Base-by-base conservation (phyloP, 1,284 basidiomycete genomes). In the Apiotrichum mycotoxinovorans region DNA sequence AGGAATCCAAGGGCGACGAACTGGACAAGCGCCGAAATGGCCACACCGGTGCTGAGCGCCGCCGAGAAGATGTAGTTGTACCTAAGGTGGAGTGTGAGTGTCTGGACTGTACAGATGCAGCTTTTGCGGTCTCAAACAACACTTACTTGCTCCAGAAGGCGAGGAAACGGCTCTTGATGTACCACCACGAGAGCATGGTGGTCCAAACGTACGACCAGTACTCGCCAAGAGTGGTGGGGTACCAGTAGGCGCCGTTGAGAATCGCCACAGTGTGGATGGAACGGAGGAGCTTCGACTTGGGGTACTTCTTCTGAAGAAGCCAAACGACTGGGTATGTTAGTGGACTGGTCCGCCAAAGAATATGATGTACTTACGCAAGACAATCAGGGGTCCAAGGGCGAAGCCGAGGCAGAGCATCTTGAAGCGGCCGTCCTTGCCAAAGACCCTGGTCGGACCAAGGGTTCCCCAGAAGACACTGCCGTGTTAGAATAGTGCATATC, bases 61-160 rank as follows among this genome's bases (percentile, higher is more conserved):
- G 87, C 85, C 8, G 85, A 84, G 30, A 89, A 79, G 63, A 89
- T 84, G 71, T 88, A 92, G 79, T 91, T 91, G 81, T 89, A 91
- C 48, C 58, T 60, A n/a, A n/a, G n/a, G n/a, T n/a, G n/a, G n/a
- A n/a, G n/a, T n/a, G n/a, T n/a, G n/a, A n/a, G n/a, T n/a, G n/a
- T n/a, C n/a, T n/a, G n/a, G n/a, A n/a, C n/a, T n/a, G n/a, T n/a
- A n/a, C n/a, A n/a, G n/a, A n/a, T n/a, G n/a, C n/a, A n/a, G n/a
- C n/a, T n/a, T n/a, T n/a, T n/a, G n/a, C n/a, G n/a, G n/a, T n/a
- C n/a, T n/a, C n/a, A n/a, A n/a, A n/a, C n/a, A n/a, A n/a, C n/a
- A 22, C 20, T 22, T 12, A 30, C 30, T 30, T 30, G 26, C 30
- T 25, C 74, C 76, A 79, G 67, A 74, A 75, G 33, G 63, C 70